Percentiles rank a stretch among this genome's conserved stretches.
phyloP scores from a whole-genome alignment of 2,329 filamentous ascomycete species.

The Exutisphaerella laricina region DNA sequence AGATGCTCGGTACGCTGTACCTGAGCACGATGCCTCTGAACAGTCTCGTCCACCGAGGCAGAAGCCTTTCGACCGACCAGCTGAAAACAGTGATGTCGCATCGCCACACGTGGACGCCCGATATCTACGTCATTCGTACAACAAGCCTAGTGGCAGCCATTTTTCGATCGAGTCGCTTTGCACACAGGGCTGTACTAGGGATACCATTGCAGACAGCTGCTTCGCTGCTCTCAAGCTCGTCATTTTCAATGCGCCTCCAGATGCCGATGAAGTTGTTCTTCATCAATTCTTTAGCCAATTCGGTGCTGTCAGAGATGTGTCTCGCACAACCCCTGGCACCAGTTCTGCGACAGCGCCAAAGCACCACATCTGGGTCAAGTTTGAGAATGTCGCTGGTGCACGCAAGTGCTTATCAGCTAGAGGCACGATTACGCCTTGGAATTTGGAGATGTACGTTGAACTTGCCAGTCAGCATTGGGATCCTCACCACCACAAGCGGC shows the following conservation, averaged over 20 bases:
- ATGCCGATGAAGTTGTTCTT: conserved; percentile 4
- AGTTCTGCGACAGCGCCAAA: background rate
- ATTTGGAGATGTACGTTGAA: background rate
- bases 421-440: background rate
- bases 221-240: conserved; percentile 17
- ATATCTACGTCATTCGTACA: no score
- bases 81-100: background rate
- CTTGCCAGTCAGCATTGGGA: background rate
- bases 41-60: background rate
- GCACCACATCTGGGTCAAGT: background rate
- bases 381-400: background rate
- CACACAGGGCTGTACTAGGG: conserved; percentile 9
- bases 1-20: background rate
- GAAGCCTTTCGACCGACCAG: background rate
- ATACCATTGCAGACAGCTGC: conserved; percentile 15
- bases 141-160: background rate
- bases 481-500: background rate
- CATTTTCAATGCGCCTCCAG: conserved; percentile 11
- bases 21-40: background rate
- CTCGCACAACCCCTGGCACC: background rate
- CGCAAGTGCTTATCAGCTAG: conserved; percentile 1
- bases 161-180: background rate
- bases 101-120: background rate
- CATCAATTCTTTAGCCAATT: conserved; percentile 12
- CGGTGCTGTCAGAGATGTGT: conserved; percentile 7